Conservation (phyloP, 768 basidiomycete species). For the Russula olivacea region DNA sequence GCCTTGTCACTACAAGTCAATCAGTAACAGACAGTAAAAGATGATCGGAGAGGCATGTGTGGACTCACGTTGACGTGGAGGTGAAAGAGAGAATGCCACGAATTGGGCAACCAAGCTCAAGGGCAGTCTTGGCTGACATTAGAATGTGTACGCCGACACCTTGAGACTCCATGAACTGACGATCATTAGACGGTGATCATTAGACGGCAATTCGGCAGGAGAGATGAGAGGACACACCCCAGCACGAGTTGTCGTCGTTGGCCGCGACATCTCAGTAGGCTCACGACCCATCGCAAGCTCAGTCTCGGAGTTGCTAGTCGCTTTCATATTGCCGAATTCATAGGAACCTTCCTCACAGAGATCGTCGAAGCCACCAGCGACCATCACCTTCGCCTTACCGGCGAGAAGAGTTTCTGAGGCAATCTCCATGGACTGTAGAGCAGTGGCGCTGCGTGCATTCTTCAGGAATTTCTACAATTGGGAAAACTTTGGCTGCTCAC, state of each 20-base stretch:
- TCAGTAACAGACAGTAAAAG: constrained; percentile 8
- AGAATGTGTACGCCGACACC: constrained; percentile 96
- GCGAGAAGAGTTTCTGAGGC: constrained; percentile 93
- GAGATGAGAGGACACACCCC: constrained; percentile 51
- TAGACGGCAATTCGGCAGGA: constrained; percentile 10
- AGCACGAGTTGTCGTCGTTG: constrained; percentile 91
- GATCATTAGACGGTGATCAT: constrained; percentile 11
- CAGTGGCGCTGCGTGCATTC: constrained; percentile 65
- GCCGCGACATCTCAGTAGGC: constrained; percentile 97
- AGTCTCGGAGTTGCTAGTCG: constrained; percentile 93
- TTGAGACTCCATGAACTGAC: constrained; percentile 90
- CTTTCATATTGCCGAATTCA: constrained; percentile 99
- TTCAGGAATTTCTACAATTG: constrained; percentile 9
- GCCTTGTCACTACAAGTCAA: constrained; percentile 77
- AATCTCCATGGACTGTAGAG: constrained; percentile 95
- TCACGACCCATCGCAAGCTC: constrained; percentile 99
- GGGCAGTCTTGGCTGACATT: constrained; percentile 94
- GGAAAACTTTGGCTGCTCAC: constrained; percentile 40
- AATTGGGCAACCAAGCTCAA: constrained; percentile 90
- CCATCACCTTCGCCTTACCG: constrained; percentile 98
- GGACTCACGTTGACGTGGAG: constrained; percentile 84
- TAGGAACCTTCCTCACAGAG: constrained; percentile 97
- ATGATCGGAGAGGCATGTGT: not conserved
- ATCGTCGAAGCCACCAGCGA: constrained; percentile 98
- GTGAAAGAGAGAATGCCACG: constrained; percentile 93